Conservation (phyloP, 2,329 filamentous ascomycete species). For the Lachnellula occidentalis region DNA sequence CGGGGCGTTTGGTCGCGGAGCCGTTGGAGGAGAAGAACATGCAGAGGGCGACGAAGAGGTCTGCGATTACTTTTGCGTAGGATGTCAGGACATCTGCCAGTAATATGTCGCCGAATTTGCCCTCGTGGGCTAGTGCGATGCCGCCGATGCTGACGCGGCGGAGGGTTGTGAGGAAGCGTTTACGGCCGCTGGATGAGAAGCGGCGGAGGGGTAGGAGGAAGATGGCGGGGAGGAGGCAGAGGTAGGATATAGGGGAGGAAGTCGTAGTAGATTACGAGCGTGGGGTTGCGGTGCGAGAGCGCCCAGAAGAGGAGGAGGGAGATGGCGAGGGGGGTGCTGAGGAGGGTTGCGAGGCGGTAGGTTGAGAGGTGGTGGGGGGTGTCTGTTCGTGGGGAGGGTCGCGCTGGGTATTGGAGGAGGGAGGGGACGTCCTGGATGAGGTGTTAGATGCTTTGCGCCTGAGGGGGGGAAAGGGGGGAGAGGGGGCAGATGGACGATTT, state of each 20-base stretch:
- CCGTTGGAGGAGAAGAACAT: slow-evolving; percentile 75
- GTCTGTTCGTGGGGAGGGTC: slow-evolving; percentile 59
- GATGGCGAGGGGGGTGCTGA: slow-evolving; percentile 63
- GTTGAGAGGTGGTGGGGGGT: slow-evolving; percentile 73
- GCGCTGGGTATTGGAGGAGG: slow-evolving; percentile 79
- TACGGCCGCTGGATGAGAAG: slow-evolving; percentile 64
- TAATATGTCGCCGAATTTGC: slow-evolving; percentile 91
- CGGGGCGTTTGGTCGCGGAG: slow-evolving; percentile 73
- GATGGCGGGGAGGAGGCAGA: slow-evolving; percentile 63
- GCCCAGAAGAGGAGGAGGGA: slow-evolving; percentile 81
- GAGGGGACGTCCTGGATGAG: slow-evolving; percentile 64
- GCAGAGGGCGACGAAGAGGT: slow-evolving; percentile 82
- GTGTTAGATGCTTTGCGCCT: slow-evolving; percentile 13
- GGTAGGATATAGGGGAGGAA: slow-evolving; percentile 84
- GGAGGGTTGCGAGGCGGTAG: slow-evolving; percentile 76
- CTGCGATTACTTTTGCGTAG: slow-evolving; percentile 87
- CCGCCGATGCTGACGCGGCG: slow-evolving; percentile 78
- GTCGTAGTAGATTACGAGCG: slow-evolving; percentile 70
- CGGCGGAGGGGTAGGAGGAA: slow-evolving; percentile 69
- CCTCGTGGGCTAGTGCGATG: slow-evolving; percentile 77
- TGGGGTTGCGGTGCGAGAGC: slow-evolving; percentile 64
- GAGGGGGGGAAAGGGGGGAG: background rate
- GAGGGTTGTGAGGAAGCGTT: slow-evolving; percentile 69
- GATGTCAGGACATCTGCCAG: slow-evolving; percentile 92
- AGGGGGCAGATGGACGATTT: slow-evolving; percentile 53